phyloP scores from a whole-genome alignment of 768 basidiomycete species.

The Coprinopsis marcescibilis region DNA sequence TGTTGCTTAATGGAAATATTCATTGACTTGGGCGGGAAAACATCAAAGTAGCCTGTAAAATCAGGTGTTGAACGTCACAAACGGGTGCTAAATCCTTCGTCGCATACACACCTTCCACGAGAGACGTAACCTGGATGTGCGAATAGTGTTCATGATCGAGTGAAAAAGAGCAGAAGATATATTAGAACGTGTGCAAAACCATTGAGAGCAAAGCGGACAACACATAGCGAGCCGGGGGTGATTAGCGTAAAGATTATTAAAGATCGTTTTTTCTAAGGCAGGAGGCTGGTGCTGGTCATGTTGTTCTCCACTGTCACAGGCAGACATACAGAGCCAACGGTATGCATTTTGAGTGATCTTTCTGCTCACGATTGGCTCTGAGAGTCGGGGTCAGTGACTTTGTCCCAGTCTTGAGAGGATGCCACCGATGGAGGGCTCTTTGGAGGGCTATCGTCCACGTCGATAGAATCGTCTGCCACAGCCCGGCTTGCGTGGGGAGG shows the following conservation, averaged over 20 bases:
- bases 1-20: slow-evolving; percentile 57
- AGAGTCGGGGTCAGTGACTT: slow-evolving; percentile 68
- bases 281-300: background rate
- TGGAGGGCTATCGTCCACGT: slow-evolving; percentile 55
- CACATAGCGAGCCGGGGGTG: slow-evolving; percentile 10
- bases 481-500: slow-evolving; percentile 21
- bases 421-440: slow-evolving; percentile 78
- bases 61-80: slow-evolving; percentile 8
- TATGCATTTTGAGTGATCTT: background rate
- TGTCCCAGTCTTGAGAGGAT: slow-evolving; percentile 90
- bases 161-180: slow-evolving; percentile 36
- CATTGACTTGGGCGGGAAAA: slow-evolving; percentile 68
- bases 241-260: slow-evolving; percentile 6
- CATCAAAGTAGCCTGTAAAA: slow-evolving; percentile 64
- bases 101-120: slow-evolving; percentile 67
- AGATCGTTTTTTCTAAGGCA: background rate
- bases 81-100: slow-evolving; percentile 2
- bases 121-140: slow-evolving; percentile 50
- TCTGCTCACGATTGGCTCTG: slow-evolving; percentile 31
- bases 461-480: slow-evolving; percentile 37
- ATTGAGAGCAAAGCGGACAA: slow-evolving; percentile 19
- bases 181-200: slow-evolving; percentile 50
- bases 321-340: background rate
- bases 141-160: slow-evolving; percentile 15
- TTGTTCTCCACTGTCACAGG: background rate